phyloP scores from a whole-genome alignment of 768 basidiomycete genomes.

The Trametes meyenii region DNA sequence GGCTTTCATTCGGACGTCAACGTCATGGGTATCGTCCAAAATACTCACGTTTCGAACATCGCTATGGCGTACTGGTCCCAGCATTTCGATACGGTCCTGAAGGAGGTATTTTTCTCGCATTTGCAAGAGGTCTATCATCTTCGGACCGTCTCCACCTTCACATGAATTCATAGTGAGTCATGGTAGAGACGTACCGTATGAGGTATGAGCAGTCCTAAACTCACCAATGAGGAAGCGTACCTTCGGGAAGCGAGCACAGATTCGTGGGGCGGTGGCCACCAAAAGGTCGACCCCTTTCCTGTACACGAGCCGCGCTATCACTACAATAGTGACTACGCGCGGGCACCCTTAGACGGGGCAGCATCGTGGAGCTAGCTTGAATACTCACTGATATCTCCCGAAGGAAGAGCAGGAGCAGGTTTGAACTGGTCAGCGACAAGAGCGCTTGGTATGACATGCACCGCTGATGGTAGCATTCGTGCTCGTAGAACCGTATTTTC shows the following conservation, averaged over 20 bases:
- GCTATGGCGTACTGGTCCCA: slow-evolving; percentile 78
- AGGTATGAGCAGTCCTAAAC: slow-evolving; percentile 21
- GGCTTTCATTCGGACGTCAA: background rate
- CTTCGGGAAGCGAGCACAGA: slow-evolving; percentile 83
- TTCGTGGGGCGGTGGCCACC: slow-evolving; percentile 87
- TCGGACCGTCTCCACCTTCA: slow-evolving; percentile 91
- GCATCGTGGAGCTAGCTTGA: background rate
- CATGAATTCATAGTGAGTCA: background rate
- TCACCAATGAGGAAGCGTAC: slow-evolving; percentile 87
- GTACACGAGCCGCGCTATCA: slow-evolving; percentile 89
- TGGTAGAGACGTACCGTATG: background rate
- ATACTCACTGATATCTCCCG: slow-evolving; percentile 21
- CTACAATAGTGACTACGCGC: slow-evolving; percentile 81
- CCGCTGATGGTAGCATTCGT: slow-evolving; percentile 61
- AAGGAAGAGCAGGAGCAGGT: slow-evolving; percentile 44
- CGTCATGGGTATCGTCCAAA: background rate
- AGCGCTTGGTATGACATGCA: slow-evolving; percentile 95
- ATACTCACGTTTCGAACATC: slow-evolving; percentile 78
- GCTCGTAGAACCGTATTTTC: slow-evolving; percentile 95
- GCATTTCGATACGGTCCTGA: slow-evolving; percentile 89
- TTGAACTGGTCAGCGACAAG: slow-evolving; percentile 85
- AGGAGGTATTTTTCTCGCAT: slow-evolving; percentile 91
- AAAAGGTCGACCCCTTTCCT: slow-evolving; percentile 96
- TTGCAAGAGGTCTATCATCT: slow-evolving; percentile 91
- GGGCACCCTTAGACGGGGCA: too few species aligned